phyloP scores from a whole-genome alignment of 345 rosid species.

The Hibiscus trionum region DNA sequence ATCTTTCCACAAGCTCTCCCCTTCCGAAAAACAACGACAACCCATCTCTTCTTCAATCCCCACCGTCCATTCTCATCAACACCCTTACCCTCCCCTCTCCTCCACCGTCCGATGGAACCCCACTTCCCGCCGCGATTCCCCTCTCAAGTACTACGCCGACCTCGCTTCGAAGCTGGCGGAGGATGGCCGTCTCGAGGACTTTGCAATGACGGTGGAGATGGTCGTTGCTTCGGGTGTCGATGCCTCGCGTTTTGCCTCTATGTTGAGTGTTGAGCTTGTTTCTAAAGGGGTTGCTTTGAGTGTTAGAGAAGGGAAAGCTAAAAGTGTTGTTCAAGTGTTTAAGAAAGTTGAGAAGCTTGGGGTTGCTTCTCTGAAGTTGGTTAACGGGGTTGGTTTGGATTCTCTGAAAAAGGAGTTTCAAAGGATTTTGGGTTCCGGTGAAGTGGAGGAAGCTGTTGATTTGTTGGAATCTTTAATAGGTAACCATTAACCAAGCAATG shows the following conservation, averaged over 20 bases:
- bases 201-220: conserved; percentile 46
- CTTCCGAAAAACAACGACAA: conserved; percentile 12
- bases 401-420: conserved; percentile 47
- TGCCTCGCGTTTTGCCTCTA: conserved; percentile 40
- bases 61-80: conserved; percentile 15
- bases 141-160: conserved; percentile 34
- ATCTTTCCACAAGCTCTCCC: conserved; percentile 23
- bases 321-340: conserved; percentile 43
- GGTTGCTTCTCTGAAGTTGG: conserved; percentile 42
- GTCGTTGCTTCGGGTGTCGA: conserved; percentile 44
- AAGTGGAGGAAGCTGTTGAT: conserved; percentile 44
- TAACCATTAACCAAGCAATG: conserved; percentile 8
- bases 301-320: conserved; percentile 47
- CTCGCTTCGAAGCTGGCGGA: conserved; percentile 63
- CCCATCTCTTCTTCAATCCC: conserved; percentile 6
- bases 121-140: conserved; percentile 19
- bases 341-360: conserved; percentile 48
- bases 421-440: conserved; percentile 40
- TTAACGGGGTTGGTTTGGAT: conserved; percentile 34
- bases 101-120: conserved; percentile 34
- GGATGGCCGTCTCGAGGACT: conserved; percentile 62
- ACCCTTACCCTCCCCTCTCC: conserved; percentile 19
- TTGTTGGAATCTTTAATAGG: conserved; percentile 45
- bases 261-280: conserved; percentile 33
- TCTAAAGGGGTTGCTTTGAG: conserved; percentile 44